A percentile compares a stretch with the other conserved stretches of the same genome.
Conservation (phyloP, 2,329 filamentous ascomycete genomes). For the Fusarium veterinarium region DNA sequence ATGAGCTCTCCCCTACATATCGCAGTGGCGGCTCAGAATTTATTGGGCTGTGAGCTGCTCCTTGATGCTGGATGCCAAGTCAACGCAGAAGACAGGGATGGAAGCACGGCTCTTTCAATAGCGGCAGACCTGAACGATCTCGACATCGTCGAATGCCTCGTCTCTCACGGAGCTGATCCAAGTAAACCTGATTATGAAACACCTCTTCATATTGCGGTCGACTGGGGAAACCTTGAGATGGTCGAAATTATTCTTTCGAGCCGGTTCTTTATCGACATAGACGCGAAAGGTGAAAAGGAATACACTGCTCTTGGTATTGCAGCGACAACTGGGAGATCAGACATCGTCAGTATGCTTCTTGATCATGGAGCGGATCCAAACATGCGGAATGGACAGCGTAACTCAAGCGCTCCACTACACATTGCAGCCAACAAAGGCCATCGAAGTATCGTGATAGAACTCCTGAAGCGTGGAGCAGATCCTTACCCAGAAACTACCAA, state of each 20-base stretch:
- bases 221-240: constrained; percentile 23
- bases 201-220: constrained; percentile 24
- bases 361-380: constrained; percentile 38
- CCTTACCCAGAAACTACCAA: constrained; percentile 7
- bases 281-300: constrained; percentile 11
- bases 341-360: constrained; percentile 29
- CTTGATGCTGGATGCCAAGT: constrained; percentile 28
- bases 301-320: constrained; percentile 32
- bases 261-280: constrained; percentile 3
- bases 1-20: constrained; percentile 25
- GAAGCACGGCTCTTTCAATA: constrained; percentile 20
- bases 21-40: constrained; percentile 12
- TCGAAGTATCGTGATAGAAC: constrained; percentile 14
- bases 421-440: constrained; percentile 5
- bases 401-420: constrained; percentile 23
- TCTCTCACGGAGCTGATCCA: constrained; percentile 23
- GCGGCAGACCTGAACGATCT: constrained; percentile 12
- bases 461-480: constrained; percentile 31
- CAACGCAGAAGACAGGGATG: constrained; percentile 6
- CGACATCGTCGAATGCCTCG: constrained; percentile 21
- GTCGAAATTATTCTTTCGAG: constrained; percentile 15
- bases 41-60: constrained; percentile 17
- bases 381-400: constrained; percentile 10
- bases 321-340: constrained; percentile 2
- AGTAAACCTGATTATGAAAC: constrained; percentile 19